Evolutionary conservation across 2,329 filamentous ascomycete species (phyloP).

Genomic region (Rutstroemia sydowiana): DNA sequence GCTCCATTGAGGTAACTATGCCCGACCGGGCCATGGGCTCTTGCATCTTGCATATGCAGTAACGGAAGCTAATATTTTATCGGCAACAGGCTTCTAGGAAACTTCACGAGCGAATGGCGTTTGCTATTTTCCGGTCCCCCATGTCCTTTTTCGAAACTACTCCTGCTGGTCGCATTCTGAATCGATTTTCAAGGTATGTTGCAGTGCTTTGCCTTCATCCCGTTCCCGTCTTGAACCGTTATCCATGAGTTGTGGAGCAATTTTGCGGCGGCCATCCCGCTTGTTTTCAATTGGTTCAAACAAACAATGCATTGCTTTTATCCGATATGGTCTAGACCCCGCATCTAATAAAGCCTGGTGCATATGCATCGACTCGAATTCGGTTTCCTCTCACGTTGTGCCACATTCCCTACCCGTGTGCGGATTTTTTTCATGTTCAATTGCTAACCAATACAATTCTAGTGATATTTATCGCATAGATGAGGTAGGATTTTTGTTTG

Average conservation of each 20-base stretch:
- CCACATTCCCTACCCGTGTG: background rate
- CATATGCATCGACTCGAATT: conserved; percentile 3
- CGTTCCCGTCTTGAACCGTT: too few species aligned
- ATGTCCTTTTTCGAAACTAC: conserved; percentile 96
- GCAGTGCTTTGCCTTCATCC: background rate
- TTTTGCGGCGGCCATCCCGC: background rate
- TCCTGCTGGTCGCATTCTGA: conserved; percentile 80
- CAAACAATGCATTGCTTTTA: background rate
- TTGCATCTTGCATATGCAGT: conserved; percentile 15
- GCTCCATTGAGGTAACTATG: conserved; percentile 80
- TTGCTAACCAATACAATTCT: conserved; percentile 2
- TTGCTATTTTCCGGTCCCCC: conserved; percentile 91
- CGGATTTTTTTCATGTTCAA: background rate
- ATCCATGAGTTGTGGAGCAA: too few species aligned
- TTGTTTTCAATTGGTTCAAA: background rate
- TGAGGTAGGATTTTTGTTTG: conserved; percentile 20
- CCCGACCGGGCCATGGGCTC: conserved; percentile 12
- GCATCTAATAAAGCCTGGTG: background rate
- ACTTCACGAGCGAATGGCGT: conserved; percentile 94
- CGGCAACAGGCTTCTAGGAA: conserved; percentile 72
- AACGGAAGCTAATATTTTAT: conserved; percentile 18
- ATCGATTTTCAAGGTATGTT: conserved; percentile 82
- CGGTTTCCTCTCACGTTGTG: background rate
- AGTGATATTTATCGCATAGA: conserved; percentile 46
- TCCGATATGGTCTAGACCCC: background rate